Evolutionary conservation across 2,329 filamentous ascomycete genomes (phyloP).

Genomic region (Blastomyces percursus): DNA sequence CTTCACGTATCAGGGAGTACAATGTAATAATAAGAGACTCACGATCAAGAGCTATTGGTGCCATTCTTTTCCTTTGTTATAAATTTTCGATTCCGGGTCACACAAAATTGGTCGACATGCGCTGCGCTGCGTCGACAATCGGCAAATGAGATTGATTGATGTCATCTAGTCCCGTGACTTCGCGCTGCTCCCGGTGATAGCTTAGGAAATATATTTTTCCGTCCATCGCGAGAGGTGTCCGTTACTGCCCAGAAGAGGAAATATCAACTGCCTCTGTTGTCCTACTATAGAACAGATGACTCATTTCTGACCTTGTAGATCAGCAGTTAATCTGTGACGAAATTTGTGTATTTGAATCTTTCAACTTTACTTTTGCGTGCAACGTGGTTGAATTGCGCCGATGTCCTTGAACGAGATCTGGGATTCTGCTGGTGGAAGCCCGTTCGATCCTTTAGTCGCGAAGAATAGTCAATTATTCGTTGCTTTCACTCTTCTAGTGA

Average conservation of each 20-base stretch:
- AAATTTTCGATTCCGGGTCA: background rate
- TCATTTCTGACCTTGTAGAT: background rate
- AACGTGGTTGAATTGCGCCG: constrained; percentile 14
- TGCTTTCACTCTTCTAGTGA: constrained; percentile 61
- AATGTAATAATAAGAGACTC: constrained; percentile 4
- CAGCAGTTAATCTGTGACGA: background rate
- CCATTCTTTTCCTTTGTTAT: constrained; percentile 16
- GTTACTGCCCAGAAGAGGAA: background rate
- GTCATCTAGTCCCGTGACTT: constrained; percentile 1
- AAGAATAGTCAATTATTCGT: constrained; percentile 78
- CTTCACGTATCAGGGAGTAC: background rate
- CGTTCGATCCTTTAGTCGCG: constrained; percentile 66
- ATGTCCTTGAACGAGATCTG: constrained; percentile 77
- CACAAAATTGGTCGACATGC: background rate
- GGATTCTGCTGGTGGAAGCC: constrained; percentile 81
- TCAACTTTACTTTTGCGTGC: background rate
- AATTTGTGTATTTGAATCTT: background rate
- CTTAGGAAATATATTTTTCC: constrained; percentile 6
- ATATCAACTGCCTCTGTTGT: background rate
- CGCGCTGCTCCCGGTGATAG: background rate
- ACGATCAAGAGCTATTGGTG: constrained; percentile 25
- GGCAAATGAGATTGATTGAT: background rate
- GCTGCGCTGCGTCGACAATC: background rate
- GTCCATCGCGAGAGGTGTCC: background rate
- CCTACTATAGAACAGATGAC: background rate